phyloP scores from a whole-genome alignment of 2,329 filamentous ascomycete genomes.

The Xylariales sp. region DNA sequence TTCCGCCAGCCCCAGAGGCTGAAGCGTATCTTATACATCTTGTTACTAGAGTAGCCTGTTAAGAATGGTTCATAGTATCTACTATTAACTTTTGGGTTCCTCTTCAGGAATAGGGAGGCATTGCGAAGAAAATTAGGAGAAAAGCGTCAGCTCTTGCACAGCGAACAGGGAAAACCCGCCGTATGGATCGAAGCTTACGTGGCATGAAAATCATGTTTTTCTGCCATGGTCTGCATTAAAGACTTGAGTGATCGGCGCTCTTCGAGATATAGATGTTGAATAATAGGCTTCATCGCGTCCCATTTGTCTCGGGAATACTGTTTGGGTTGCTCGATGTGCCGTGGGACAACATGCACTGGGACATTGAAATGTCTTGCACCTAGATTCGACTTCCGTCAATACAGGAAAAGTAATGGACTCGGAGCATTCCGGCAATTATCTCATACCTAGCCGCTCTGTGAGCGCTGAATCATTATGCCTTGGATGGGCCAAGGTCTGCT shows the following conservation, averaged over 20 bases:
- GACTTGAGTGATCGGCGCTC: constrained; percentile 2
- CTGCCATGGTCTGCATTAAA: constrained; percentile 18
- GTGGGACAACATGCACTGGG: not conserved
- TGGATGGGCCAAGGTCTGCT: no score
- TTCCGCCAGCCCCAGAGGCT: constrained; percentile 29
- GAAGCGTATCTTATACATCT: constrained; percentile 29
- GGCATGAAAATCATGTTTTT: constrained; percentile 17
- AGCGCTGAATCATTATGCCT: no score
- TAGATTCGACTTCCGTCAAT: not conserved
- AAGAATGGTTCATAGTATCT: not conserved
- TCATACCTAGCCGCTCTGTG: no score
- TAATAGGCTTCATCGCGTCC: constrained; percentile 21
- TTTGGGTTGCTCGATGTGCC: constrained; percentile 2
- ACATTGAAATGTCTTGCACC: not conserved
- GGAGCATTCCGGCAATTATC: no score
- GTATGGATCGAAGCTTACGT: constrained; percentile 9
- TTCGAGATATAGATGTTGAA: constrained; percentile 16
- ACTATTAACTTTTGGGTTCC: not conserved
- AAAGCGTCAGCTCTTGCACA: no score
- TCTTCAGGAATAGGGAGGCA: not conserved
- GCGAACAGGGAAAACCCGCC: no score
- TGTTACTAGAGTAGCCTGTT: constrained; percentile 5
- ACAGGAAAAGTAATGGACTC: no score
- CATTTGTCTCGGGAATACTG: constrained; percentile 15
- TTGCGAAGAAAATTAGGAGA: no score